These are phyloP conservation scores for Sordariomycetes sp. DNA, from an alignment of 2,329 filamentous ascomycete genomes.

Conservation along the genomic window DNA sequence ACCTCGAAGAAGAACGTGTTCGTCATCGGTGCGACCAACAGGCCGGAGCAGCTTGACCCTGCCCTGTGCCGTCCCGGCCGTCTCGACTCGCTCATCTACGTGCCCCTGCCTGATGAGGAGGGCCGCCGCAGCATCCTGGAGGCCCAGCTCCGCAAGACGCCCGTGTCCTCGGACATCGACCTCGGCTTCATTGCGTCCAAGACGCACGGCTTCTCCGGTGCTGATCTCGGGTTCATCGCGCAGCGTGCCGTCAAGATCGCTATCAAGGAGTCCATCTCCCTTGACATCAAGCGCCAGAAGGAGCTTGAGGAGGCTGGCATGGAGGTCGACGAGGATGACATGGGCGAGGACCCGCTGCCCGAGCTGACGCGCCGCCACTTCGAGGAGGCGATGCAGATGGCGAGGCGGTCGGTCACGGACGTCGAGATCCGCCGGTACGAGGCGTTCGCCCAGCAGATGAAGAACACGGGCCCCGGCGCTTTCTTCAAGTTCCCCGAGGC, in stretches of 20 bases:
- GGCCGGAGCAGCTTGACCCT: constrained; percentile 96
- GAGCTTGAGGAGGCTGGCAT: constrained; percentile 80
- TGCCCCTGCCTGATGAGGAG: constrained; percentile 85
- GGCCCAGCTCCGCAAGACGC: constrained; percentile 97
- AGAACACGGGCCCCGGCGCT: constrained; percentile 88
- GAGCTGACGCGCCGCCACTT: constrained; percentile 95
- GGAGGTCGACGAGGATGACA: constrained; percentile 59
- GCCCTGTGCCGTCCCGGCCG: constrained; percentile 95
- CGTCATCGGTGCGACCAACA: constrained; percentile 97
- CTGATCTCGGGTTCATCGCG: constrained; percentile 97
- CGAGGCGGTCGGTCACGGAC: constrained; percentile 86
- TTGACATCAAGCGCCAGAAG: constrained; percentile 85
- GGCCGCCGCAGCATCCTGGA: constrained; percentile 84
- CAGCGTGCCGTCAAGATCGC: constrained; percentile 98
- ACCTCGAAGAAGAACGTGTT: constrained; percentile 99
- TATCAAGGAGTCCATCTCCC: constrained; percentile 90
- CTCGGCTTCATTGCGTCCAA: constrained; percentile 87
- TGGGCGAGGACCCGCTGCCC: constrained; percentile 83
- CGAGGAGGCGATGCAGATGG: constrained; percentile 95
- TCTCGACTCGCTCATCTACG: constrained; percentile 97
- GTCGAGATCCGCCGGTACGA: constrained; percentile 98
- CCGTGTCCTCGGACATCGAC: constrained; percentile 78
- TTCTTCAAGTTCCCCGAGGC: constrained; percentile 95
- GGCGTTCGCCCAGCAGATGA: constrained; percentile 98
- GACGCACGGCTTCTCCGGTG: constrained; percentile 98